Evolutionary conservation across 805 yeast genomes (phyloP), one percentile per base, ranked within the genome.

Genomic region (Clavispora fructus): DNA sequence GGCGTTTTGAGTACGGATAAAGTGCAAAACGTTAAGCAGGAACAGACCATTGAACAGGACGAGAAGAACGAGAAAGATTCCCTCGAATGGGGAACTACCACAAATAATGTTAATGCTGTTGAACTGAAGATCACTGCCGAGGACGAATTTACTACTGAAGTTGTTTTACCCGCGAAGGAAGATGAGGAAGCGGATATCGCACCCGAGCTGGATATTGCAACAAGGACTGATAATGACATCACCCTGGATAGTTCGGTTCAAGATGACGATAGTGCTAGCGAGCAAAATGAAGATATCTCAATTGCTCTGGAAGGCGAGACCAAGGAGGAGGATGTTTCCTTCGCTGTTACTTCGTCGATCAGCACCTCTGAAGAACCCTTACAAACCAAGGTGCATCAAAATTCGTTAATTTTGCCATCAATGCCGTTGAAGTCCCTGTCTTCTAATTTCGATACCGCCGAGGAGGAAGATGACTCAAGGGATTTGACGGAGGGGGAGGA

Each of bases 401-500:
- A 17, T 33, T 10, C 23, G 4, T 17, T 33, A 5, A 17, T 33
- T 5, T 33, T 16, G 6, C 23, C 37, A 7, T 33, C 25, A 16
- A 17, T 17, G 37, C 25, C 37, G 7, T 33, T 17, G 37, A 33
- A 33, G 37, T 6, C 8, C 6, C 37, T 33, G 37, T 16, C 8
- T 5, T 33, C 25, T 16, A 16, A 10, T 11, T 33, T 33, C 9
- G 23, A 10, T 33, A 10, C 23, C 7, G 5, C 25, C n/a, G 13
- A 11, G 6, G 37, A 16, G 9, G 25, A 33, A 17, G 13, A 12
- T 11, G n/a, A 8, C 6, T 3, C 25, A n/a, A 23, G 13, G 6
- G 23, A 33, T 6, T 16, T 33, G 11, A 17, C 25, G 3, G 37
- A 33, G 17, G 2, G 17, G 7, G 70, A 65, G 14, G 71, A 64